Evolutionary conservation across 208 protist species (phyloP), one percentile per base, ranked within the genome.

Genomic region (Strigomonas culicis): DNA sequence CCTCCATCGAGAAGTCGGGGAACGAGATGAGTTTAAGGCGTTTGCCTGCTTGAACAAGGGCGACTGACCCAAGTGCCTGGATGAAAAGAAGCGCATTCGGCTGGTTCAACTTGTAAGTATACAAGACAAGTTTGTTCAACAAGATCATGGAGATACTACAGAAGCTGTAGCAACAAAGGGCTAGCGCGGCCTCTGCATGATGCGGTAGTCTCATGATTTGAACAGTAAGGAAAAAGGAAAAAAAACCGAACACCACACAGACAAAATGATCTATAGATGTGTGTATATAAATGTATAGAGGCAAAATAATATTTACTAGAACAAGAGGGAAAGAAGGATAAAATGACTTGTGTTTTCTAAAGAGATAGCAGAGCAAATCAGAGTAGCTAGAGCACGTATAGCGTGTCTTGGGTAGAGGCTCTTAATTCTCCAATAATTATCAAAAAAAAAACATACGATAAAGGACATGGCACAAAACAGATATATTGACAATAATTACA

Each of bases 101-200:
- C 65, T 74, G 89, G 62, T 82, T 79, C 30, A 96, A 57, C 4
- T 78, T 32, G 49, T 85, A 93, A 0, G 59, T 80, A 69, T 86
- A 71, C 39, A 90, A 82, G 27, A 93, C 63, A 0, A 94, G 70
- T 66, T 96, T 96, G 75, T 94, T 96, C 22, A 94, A 39, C 31
- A 96, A 55, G 65, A 93, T 94, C 88, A 94, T 96, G 58, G 72
- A 79, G 43, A 93, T 77, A 51, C 86, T 93, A 70, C 80, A 92
- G 36, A 59, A 62, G 61, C 78, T 85, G 70, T 94, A 96, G 31
- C 68, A 58, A 21, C 87, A 2, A 4, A 93, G 52, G 32, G 90
- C 86, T 28, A 80, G 7, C 0, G 67, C 27, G 25, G 68, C 47
- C 57, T 86, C 74, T 22, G 56, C 31, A 47, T 44, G 17, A 21